Evolutionary conservation across 371 early-diverging fungal genomes (phyloP).

Genomic region (Mortierella sp.): DNA sequence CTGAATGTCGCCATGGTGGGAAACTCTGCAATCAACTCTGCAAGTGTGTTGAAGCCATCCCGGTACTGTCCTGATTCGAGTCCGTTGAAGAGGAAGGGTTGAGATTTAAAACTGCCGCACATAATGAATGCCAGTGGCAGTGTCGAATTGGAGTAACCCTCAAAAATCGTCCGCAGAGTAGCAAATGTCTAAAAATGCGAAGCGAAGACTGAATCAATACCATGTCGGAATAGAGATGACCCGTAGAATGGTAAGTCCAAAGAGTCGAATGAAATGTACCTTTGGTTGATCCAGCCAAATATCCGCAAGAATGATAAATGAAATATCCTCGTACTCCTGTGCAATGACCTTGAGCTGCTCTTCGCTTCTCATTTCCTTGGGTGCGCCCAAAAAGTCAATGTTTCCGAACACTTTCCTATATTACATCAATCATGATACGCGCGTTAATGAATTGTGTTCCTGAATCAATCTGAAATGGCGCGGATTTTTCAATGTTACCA

Average conservation of each 20-base stretch:
- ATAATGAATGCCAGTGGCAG: slow-evolving; percentile 89
- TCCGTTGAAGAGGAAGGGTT: slow-evolving; percentile 73
- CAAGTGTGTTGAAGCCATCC: slow-evolving; percentile 80
- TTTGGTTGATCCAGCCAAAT: slow-evolving; percentile 88
- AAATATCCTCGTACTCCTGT: slow-evolving; percentile 73
- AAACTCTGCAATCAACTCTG: slow-evolving; percentile 82
- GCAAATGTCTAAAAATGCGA: slow-evolving; percentile 59
- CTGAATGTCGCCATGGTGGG: slow-evolving; percentile 74
- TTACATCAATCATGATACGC: no score
- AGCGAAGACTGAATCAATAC: background rate
- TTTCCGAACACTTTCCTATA: slow-evolving; percentile 64
- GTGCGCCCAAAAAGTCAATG: slow-evolving; percentile 72
- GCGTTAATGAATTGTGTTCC: background rate
- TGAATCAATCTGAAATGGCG: background rate
- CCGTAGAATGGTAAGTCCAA: background rate
- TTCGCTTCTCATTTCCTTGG: slow-evolving; percentile 64
- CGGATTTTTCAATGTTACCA: background rate
- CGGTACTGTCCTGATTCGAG: slow-evolving; percentile 65
- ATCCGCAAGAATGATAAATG: slow-evolving; percentile 87
- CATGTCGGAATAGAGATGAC: background rate
- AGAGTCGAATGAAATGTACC: slow-evolving; percentile 58
- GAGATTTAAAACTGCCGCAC: slow-evolving; percentile 89
- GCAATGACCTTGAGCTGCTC: slow-evolving; percentile 54
- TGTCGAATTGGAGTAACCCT: slow-evolving; percentile 72
- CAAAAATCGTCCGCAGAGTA: slow-evolving; percentile 76